Percentiles rank a stretch among this genome's conserved stretches.
Evolutionary conservation across 495 filamentous ascomycete species (phyloP).

Genomic region (Schizothecium vesticola): DNA sequence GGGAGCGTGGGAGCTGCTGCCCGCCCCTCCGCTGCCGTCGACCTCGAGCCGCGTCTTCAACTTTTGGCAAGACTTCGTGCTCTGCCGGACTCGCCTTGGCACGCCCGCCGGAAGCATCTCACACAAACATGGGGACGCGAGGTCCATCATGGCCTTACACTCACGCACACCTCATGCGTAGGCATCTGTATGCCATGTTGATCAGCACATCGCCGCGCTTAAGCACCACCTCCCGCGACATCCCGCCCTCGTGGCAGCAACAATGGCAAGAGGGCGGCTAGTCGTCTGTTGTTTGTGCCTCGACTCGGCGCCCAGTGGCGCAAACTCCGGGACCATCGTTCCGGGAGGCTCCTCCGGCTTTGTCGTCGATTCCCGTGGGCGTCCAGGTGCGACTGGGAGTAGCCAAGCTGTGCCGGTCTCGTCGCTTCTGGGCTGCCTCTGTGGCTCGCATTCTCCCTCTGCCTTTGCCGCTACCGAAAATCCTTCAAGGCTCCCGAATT

Average conservation of each 20-base stretch:
- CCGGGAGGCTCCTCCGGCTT: not conserved
- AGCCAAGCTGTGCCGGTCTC: not conserved
- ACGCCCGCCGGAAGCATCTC: not conserved
- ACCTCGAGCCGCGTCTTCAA: not conserved
- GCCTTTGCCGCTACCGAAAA: not conserved
- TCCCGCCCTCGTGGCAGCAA: not conserved
- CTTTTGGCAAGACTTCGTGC: not conserved
- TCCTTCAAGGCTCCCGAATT: not conserved
- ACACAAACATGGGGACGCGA: not conserved
- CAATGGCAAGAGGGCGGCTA: not conserved
- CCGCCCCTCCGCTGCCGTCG: not conserved
- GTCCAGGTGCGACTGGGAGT: not conserved
- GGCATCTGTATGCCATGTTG: not conserved
- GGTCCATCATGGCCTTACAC: not conserved
- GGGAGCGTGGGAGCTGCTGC: no score
- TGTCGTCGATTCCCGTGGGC: not conserved
- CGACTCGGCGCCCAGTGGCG: not conserved
- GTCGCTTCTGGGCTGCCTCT: not conserved
- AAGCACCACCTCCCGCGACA: not conserved
- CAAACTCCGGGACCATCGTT: not conserved
- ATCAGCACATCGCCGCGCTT: not conserved
- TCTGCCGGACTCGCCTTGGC: constrained; percentile 1
- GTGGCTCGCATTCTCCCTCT: not conserved
- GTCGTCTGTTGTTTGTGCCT: not conserved
- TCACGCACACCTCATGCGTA: not conserved